phyloP scores from a whole-genome alignment of 306 rosid genomes.

The Fragaria iinumae region DNA sequence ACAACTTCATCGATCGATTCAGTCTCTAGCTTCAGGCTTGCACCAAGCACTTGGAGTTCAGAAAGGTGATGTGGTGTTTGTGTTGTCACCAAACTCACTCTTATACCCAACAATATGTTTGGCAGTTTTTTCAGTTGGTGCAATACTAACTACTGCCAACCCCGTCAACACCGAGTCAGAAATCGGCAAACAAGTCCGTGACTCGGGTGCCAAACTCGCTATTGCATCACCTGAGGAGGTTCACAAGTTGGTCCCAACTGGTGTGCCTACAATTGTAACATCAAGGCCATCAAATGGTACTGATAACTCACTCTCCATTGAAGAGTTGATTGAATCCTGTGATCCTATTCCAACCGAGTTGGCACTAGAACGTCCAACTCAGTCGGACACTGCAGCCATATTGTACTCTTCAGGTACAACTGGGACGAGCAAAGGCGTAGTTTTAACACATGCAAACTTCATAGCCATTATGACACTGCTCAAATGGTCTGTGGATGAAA shows the following conservation, averaged over 20 bases:
- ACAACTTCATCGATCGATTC: slow-evolving; percentile 47
- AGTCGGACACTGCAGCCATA: slow-evolving; percentile 78
- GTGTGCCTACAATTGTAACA: slow-evolving; percentile 59
- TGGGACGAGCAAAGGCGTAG: slow-evolving; percentile 79
- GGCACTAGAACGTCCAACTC: slow-evolving; percentile 37
- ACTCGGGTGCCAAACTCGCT: slow-evolving; percentile 71
- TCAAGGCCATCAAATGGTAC: slow-evolving; percentile 18
- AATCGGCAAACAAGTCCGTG: slow-evolving; percentile 61
- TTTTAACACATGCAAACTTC: slow-evolving; percentile 72
- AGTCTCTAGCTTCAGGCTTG: slow-evolving; percentile 66
- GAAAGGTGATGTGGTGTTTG: slow-evolving; percentile 74
- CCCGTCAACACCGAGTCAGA: slow-evolving; percentile 69
- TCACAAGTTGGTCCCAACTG: slow-evolving; percentile 50
- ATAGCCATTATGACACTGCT: slow-evolving; percentile 47
- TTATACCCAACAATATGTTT: slow-evolving; percentile 64
- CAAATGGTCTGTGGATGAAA: slow-evolving; percentile 49
- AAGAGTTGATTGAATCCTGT: slow-evolving; percentile 68
- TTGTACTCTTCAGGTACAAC: slow-evolving; percentile 93
- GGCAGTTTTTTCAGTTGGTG: slow-evolving; percentile 74
- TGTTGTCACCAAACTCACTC: slow-evolving; percentile 65
- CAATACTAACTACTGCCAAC: slow-evolving; percentile 70
- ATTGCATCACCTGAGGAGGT: slow-evolving; percentile 66
- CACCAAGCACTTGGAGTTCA: slow-evolving; percentile 57
- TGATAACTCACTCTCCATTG: slow-evolving; percentile 38
- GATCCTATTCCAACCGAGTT: slow-evolving; percentile 41